Evolutionary conservation across 768 basidiomycete genomes (phyloP).

Genomic region (Kwoniella europaea): DNA sequence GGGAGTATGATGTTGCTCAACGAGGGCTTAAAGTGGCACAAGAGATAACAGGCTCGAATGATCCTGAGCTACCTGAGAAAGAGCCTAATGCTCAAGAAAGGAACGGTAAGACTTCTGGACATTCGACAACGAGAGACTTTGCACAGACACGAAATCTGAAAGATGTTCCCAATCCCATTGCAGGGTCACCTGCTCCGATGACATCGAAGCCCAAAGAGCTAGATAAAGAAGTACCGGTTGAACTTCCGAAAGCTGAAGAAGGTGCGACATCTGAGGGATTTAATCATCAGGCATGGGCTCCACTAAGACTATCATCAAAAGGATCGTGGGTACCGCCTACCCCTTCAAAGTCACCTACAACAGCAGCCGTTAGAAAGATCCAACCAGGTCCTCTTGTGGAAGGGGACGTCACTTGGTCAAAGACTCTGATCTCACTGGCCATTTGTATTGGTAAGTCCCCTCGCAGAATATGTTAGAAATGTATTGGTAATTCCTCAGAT

Average conservation of each 20-base stretch:
- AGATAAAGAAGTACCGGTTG: background rate
- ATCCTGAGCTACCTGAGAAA: too few species aligned
- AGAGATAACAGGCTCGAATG: background rate
- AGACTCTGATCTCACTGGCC: conserved; percentile 11
- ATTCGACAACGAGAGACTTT: too few species aligned
- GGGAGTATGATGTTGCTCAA: background rate
- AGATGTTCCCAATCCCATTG: too few species aligned
- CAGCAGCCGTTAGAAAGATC: background rate
- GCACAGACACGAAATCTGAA: too few species aligned
- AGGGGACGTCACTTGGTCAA: conserved; percentile 9
- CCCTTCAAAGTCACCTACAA: background rate
- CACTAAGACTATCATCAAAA: background rate
- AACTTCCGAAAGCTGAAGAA: background rate
- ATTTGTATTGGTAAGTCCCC: conserved; percentile 13
- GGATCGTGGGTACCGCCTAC: background rate
- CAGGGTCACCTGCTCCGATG: too few species aligned
- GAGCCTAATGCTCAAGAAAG: too few species aligned
- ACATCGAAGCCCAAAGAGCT: too few species aligned
- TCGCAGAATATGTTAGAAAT: too few species aligned
- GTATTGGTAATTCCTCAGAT: too few species aligned
- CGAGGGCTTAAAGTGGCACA: background rate
- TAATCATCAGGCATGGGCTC: background rate
- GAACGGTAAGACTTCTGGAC: too few species aligned
- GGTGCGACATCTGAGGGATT: background rate
- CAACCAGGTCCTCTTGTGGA: too few species aligned